phyloP scores from a whole-genome alignment of 2,329 filamentous ascomycete species.

The Niveomyces coronatus region DNA sequence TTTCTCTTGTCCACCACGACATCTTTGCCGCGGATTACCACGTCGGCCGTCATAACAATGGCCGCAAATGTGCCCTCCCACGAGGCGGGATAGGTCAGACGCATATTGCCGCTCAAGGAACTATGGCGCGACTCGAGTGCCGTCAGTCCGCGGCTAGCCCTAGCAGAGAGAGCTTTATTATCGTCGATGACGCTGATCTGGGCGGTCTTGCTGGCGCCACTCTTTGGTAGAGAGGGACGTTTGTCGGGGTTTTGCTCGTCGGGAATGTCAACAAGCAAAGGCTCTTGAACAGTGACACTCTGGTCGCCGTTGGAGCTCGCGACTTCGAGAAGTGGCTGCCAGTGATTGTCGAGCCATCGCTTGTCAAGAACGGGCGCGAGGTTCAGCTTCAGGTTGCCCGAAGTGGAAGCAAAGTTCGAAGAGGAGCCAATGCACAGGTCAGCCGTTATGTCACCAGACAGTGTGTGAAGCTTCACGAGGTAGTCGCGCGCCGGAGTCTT shows the following conservation, averaged over 20 bases:
- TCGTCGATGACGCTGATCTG: neutral
- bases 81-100: slow-evolving; percentile 33
- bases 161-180: no score
- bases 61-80: slow-evolving; percentile 39
- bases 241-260: slow-evolving; percentile 11
- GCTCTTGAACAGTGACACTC: slow-evolving; percentile 30
- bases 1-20: slow-evolving; percentile 22
- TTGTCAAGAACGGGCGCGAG: slow-evolving; percentile 34
- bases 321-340: slow-evolving; percentile 27
- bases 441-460: slow-evolving; percentile 33
- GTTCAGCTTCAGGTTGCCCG: slow-evolving; percentile 29
- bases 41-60: slow-evolving; percentile 28
- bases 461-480: slow-evolving; percentile 31
- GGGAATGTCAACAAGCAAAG: slow-evolving; percentile 28
- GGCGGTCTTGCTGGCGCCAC: slow-evolving; percentile 4
- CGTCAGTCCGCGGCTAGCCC: slow-evolving; percentile 21
- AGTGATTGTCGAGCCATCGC: slow-evolving; percentile 11
- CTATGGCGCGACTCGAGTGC: slow-evolving; percentile 31
- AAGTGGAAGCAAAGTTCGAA: slow-evolving; percentile 27
- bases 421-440: slow-evolving; percentile 29
- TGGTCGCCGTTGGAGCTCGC: slow-evolving; percentile 33
- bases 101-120: slow-evolving; percentile 33
- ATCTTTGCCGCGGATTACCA: slow-evolving; percentile 31
- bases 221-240: slow-evolving; percentile 12
- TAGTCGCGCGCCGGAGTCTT: slow-evolving; percentile 37